phyloP scores from a whole-genome alignment of 2,329 filamentous ascomycete genomes.

The Chrysoporthe deuterocubensis region DNA sequence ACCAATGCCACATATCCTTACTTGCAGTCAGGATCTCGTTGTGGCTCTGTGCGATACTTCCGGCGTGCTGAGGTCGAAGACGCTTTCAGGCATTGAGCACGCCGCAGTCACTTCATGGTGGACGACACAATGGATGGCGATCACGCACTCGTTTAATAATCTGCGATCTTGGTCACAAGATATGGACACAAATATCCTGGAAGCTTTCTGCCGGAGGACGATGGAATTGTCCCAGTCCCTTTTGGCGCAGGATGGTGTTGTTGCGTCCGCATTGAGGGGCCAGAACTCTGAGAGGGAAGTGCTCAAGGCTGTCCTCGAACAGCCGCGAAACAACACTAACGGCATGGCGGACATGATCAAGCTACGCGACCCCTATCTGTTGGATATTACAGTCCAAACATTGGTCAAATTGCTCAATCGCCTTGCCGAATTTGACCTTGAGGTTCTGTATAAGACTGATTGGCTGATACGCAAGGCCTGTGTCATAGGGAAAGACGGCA shows the following conservation, averaged over 20 bases:
- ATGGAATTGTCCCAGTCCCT: constrained; percentile 92
- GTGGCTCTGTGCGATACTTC: constrained; percentile 59
- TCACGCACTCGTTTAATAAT: constrained; percentile 79
- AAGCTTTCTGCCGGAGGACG: constrained; percentile 89
- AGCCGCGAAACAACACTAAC: constrained; percentile 65
- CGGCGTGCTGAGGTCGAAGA: constrained; percentile 59
- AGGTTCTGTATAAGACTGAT: constrained; percentile 64
- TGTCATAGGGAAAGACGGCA: constrained; percentile 60
- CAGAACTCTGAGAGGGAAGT: constrained; percentile 42
- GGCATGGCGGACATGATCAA: constrained; percentile 87
- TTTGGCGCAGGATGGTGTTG: constrained; percentile 82
- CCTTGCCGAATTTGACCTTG: constrained; percentile 76
- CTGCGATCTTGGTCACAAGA: constrained; percentile 83
- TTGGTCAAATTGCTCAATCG: constrained; percentile 83
- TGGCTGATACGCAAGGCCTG: constrained; percentile 70
- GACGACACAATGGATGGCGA: constrained; percentile 79
- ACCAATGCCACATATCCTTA: constrained; percentile 60
- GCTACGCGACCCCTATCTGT: constrained; percentile 84
- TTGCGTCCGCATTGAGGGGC: constrained; percentile 68
- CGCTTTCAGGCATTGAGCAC: constrained; percentile 64
- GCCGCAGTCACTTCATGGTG: constrained; percentile 77
- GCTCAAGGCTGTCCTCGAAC: constrained; percentile 60
- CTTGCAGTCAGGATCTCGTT: constrained; percentile 61
- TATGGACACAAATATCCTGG: constrained; percentile 78
- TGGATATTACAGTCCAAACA: constrained; percentile 79